Evolutionary conservation across 305 asterid genomes (phyloP).

Genomic region (Fraxinus greggii): DNA sequence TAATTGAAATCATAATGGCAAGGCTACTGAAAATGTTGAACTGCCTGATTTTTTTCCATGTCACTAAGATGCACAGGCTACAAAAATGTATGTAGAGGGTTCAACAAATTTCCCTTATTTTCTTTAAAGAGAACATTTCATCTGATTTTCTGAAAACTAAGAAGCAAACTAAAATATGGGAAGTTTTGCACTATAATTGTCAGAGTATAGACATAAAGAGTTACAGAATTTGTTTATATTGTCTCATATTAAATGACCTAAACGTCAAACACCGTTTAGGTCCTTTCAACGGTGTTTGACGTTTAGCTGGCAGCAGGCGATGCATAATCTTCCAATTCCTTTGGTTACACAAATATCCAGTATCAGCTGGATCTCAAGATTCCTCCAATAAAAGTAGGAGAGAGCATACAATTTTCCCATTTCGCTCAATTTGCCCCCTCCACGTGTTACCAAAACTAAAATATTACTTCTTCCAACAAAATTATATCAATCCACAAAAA

Average conservation of each 20-base stretch:
- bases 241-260: too few species aligned
- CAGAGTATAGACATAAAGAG: neutral
- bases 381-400: constrained; percentile 2
- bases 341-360: constrained; percentile 8
- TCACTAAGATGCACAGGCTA: neutral
- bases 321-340: constrained; percentile 12
- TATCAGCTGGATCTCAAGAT: neutral
- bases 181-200: neutral
- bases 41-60: neutral
- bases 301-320: neutral
- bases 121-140: neutral
- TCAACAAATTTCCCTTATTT: neutral
- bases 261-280: too few species aligned
- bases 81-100: neutral
- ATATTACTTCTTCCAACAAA: neutral
- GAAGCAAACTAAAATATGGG: neutral
- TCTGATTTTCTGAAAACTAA: neutral
- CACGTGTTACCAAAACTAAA: neutral
- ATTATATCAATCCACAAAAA: neutral
- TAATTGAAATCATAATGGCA: neutral
- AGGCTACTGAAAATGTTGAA: neutral
- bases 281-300: neutral
- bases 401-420: constrained; percentile 6
- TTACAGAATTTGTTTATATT: neutral
- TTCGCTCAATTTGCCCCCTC: neutral